Base-by-base conservation (phyloP, 768 basidiomycete species). In the Lactifluus pinguis region DNA sequence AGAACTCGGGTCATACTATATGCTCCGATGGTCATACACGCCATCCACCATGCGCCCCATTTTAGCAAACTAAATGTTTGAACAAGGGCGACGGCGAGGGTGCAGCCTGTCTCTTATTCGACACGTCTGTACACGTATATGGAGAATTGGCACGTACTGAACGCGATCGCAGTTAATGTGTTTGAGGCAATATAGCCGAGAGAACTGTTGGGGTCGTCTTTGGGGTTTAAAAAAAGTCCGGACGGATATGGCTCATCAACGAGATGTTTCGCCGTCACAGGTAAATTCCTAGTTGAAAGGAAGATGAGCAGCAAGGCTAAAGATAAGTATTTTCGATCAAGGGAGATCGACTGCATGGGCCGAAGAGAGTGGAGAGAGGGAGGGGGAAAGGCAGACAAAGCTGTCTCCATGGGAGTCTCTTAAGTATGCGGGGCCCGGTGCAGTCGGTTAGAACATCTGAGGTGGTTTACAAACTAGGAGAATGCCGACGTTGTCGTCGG, bases 161-260 rank as follows among this genome's bases (percentile, higher is more conserved):
- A 76, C 8, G 82, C 77, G 53, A 84, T 69, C 4, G 67, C 77
- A 0, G 83, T 83, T 41, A 81, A 67, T 3, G 75, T 71, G 68
- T 85, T 80, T 41, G 76, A 80, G 4, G 80, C 73, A 53, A 85
- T 85, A 66, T 83, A 85, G 59, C 73, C 74, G 19, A 85, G 69
- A 4, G 78, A 77, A 61, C 84, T 83, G 67, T 76, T 76, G 0
- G 73, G 76, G 63, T 85, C 82, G 67, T 82, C 44, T 66, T 73
- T 75, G 0, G 82, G 83, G 68, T 83, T 79, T 6, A 69, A 67
- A 62, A 75, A 80, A 21, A 79, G 78, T 64, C 82, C 69, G 13
- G 72, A 66, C 5, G 44, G 50, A 15, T 7, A 41, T 30, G 49
- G 38, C 29, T 4, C 29, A 11, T 13, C 25, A 4, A 13, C 19